These are phyloP conservation scores for Groenewaldozyma auringiensis DNA, from an alignment of 1,139 yeast species.

Conservation along the genomic window DNA sequence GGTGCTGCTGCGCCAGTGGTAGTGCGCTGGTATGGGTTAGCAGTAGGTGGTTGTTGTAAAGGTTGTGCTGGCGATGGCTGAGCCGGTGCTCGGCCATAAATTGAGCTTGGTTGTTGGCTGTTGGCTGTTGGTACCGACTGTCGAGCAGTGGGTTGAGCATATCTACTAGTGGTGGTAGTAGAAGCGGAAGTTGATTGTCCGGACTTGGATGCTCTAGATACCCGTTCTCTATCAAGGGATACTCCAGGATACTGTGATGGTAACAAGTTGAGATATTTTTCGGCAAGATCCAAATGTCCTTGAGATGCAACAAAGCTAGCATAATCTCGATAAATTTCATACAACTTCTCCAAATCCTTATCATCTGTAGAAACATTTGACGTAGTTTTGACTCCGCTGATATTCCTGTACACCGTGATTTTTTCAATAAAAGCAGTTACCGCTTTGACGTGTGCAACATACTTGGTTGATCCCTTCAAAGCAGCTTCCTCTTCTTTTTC, in stretches of 20 bases:
- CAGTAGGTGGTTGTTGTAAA: neutral
- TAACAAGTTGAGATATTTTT: slow-evolving; percentile 55
- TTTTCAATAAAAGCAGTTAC: slow-evolving; percentile 78
- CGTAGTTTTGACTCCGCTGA: slow-evolving; percentile 25
- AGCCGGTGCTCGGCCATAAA: slow-evolving; percentile 7
- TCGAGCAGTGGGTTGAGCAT: slow-evolving; percentile 9
- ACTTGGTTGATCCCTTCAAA: slow-evolving; percentile 43
- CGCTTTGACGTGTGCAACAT: slow-evolving; percentile 80
- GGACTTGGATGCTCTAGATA: slow-evolving; percentile 46
- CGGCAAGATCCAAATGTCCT: slow-evolving; percentile 81
- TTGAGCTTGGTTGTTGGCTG: slow-evolving; percentile 9
- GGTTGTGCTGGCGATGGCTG: neutral
- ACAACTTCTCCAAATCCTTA: slow-evolving; percentile 41
- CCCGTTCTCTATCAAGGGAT: slow-evolving; percentile 68
- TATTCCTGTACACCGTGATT: slow-evolving; percentile 62
- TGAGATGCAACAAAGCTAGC: slow-evolving; percentile 71
- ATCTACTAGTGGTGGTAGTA: slow-evolving; percentile 12
- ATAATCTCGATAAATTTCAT: slow-evolving; percentile 63
- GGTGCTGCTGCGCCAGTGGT: neutral
- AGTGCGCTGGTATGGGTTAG: slow-evolving; percentile 5
- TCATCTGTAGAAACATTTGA: slow-evolving; percentile 32
- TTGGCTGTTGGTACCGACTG: slow-evolving; percentile 10
- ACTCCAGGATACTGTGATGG: slow-evolving; percentile 60
- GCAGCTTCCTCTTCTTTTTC: slow-evolving; percentile 18
- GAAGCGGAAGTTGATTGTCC: slow-evolving; percentile 11